Evolutionary conservation across 2,329 filamentous ascomycete species (phyloP).

Genomic region (Alternaria postmessia): DNA sequence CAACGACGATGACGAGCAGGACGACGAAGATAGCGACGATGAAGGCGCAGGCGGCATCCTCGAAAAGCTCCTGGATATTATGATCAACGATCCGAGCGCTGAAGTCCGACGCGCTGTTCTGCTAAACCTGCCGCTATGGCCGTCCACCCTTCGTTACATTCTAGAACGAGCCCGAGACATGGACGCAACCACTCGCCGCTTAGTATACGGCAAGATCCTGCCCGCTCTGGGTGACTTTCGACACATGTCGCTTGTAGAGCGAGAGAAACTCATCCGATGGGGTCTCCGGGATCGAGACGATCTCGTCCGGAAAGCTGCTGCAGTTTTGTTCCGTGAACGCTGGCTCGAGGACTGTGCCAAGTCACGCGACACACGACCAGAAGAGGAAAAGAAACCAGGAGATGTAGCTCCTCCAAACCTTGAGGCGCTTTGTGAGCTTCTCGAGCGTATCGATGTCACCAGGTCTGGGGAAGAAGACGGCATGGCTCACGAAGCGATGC

Average conservation of each 20-base stretch:
- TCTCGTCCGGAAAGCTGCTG: conserved; percentile 89
- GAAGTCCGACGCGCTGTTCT: conserved; percentile 90
- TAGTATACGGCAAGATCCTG: conserved; percentile 85
- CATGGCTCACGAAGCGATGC: conserved; percentile 92
- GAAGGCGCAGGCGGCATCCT: conserved; percentile 73
- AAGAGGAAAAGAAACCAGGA: conserved; percentile 61
- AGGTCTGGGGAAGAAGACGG: conserved; percentile 90
- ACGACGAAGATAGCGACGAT: conserved; percentile 76
- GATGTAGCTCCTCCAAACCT: conserved; percentile 61
- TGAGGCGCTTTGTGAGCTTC: conserved; percentile 84
- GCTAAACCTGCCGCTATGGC: conserved; percentile 86
- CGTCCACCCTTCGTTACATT: conserved; percentile 82
- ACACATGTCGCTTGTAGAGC: conserved; percentile 89
- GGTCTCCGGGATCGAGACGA: conserved; percentile 93
- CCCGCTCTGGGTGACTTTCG: conserved; percentile 93
- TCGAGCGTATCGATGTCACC: conserved; percentile 92
- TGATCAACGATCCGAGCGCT: conserved; percentile 93
- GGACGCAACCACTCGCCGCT: conserved; percentile 82
- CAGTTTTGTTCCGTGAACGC: conserved; percentile 88
- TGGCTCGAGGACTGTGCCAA: conserved; percentile 97
- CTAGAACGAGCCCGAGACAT: conserved; percentile 90
- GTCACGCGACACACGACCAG: conserved; percentile 66
- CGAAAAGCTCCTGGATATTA: conserved; percentile 82
- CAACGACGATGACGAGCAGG: conserved; percentile 65
- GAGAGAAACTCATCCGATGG: conserved; percentile 95